Evolutionary conservation across 2,329 filamentous ascomycete species (phyloP), one percentile per base, ranked within the genome.

Genomic region (Paraphaeosphaeria minitans): DNA sequence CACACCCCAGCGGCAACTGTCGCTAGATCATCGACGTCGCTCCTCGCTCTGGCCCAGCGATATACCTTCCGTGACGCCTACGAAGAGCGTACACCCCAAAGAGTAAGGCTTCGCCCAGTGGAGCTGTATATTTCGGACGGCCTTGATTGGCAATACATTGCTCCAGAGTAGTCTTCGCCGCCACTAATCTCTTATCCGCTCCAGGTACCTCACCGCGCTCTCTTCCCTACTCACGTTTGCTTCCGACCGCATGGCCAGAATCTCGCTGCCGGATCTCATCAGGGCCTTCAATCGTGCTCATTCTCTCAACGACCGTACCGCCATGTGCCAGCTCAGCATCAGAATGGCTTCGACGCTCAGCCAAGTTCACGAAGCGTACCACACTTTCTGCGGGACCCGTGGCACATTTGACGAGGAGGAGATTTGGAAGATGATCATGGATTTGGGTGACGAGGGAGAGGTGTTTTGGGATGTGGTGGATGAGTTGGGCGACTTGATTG

Each of bases 381-480:
- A 49, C 14, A 13, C 14, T 16, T 49, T 49, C 29, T 49, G 46
- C n/a, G 46, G 35, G 13, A 35, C 46, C 29, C 46, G 29, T n/a
- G 46, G 29, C 6, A 49, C 46, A 9, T 49, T 33, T n/a, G n/a
- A 33, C 27, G 46, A 49, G n/a, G 46, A 35, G 46, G 46, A 35
- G n/a, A 49, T 49, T 9, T 49, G 46, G 46, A 49, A 35, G 7
- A 49, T 49, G 46, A 27, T 49, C 14, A 19, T 49, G 14, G 46
- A 10, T 9, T 14, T 49, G 46, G 46, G 46, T 9, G 46, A 35
- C 9, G 46, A 49, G 24, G 46, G 46, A 35, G 29, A 29, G 14
- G 29, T 19, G 10, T 49, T 29, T 16, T 49, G 46, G 46, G 46
- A 49, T 29, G 46, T 49, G n/a, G 46, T 49, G 13, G 46, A 49